Conservation (phyloP, 192 early-diverging fungal genomes). For the Chytriomyces confervae region DNA sequence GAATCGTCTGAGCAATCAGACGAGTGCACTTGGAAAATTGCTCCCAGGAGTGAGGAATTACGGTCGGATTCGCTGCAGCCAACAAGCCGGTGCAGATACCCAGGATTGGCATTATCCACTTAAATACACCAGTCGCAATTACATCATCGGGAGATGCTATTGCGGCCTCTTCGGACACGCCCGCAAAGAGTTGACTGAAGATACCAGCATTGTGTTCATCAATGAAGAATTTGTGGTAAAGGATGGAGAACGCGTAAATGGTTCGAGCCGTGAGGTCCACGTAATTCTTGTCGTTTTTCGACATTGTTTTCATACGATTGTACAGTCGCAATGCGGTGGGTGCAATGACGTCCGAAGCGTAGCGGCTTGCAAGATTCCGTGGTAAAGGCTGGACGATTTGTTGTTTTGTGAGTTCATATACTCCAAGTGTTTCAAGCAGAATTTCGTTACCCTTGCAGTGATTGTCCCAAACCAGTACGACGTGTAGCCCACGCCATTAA, state of each 20-base stretch:
- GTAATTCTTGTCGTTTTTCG: neutral
- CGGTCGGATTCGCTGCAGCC: too few relatives aligned
- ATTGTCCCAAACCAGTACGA: neutral
- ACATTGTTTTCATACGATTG: neutral
- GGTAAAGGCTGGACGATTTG: neutral
- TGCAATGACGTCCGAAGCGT: slow-evolving; percentile 4
- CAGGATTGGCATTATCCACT: neutral
- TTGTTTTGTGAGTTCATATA: neutral
- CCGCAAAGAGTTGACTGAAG: neutral
- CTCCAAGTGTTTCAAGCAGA: neutral
- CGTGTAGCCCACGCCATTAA: neutral
- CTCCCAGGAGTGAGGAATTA: too few relatives aligned
- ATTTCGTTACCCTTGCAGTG: neutral
- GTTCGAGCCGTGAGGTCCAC: neutral
- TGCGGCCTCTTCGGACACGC: neutral
- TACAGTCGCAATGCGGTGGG: neutral
- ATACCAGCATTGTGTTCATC: neutral
- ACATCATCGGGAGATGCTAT: neutral
- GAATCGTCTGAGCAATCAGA: too few relatives aligned
- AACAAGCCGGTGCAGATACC: neutral
- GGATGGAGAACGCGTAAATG: neutral
- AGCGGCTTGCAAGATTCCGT: neutral
- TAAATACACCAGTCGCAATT: neutral
- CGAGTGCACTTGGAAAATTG: too few relatives aligned
- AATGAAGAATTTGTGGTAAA: slow-evolving; percentile 6